phyloP scores from a whole-genome alignment of 148 eudicot genomes.

The Spergularia marina region DNA sequence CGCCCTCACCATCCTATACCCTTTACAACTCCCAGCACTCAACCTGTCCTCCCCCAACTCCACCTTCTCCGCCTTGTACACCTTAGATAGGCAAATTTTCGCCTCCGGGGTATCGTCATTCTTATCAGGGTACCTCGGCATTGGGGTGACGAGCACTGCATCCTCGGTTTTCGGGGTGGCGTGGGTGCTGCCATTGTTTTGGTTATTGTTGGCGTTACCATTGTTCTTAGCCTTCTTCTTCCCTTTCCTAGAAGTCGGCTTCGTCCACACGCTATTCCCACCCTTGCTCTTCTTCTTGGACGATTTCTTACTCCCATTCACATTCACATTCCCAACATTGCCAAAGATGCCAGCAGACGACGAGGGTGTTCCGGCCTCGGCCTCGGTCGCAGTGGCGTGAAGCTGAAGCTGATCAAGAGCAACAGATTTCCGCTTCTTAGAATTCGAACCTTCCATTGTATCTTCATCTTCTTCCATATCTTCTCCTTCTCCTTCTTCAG shows the following conservation, averaged over 20 bases:
- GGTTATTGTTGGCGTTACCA: conserved; percentile 46
- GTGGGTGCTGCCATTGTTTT: conserved; percentile 35
- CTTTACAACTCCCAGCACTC: conserved; percentile 79
- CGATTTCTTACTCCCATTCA: conserved; percentile 23
- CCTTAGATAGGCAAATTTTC: conserved; percentile 68
- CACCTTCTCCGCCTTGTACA: conserved; percentile 88
- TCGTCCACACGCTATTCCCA: conserved; percentile 31
- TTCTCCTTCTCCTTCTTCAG: conserved; percentile 1
- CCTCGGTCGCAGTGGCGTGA: no score
- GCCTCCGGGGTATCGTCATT: conserved; percentile 63
- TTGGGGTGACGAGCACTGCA: conserved; percentile 54
- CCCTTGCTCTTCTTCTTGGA: conserved; percentile 28
- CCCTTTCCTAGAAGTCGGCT: conserved; percentile 34
- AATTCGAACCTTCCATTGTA: background rate
- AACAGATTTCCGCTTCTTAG: conserved; percentile 17
- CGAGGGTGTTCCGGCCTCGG: no score
- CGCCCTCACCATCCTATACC: conserved; percentile 97
- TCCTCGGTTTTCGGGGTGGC: conserved; percentile 39
- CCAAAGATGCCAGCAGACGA: background rate
- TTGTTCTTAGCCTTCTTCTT: conserved; percentile 48
- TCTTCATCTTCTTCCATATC: conserved; percentile 16
- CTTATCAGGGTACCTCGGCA: conserved; percentile 68
- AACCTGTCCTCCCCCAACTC: conserved; percentile 84
- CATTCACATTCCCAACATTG: conserved; percentile 1
- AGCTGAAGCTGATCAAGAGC: background rate